A percentile compares a stretch with the other conserved stretches of the same genome.
These are phyloP conservation scores for Wickerhamomyces chambardii DNA, from an alignment of 805 yeast species.

Conservation along the genomic window DNA sequence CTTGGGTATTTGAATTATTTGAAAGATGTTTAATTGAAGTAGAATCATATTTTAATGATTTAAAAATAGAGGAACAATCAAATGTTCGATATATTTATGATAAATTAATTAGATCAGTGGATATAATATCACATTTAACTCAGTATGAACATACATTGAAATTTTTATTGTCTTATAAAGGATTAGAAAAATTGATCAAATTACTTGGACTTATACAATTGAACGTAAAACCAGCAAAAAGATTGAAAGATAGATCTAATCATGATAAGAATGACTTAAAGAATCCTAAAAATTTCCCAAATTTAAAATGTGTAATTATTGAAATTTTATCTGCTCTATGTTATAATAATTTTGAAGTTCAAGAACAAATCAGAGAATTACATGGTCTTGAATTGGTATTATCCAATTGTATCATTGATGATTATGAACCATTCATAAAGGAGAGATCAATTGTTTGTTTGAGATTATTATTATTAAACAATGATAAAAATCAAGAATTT, in stretches of 20 bases:
- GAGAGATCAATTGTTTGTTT: conserved; percentile 80
- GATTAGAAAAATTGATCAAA: conserved; percentile 21
- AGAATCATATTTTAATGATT: conserved; percentile 15
- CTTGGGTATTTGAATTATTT: conserved; percentile 27
- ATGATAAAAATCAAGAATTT: conserved; percentile 63
- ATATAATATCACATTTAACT: conserved; percentile 22
- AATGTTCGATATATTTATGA: conserved; percentile 19
- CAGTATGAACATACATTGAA: conserved; percentile 26
- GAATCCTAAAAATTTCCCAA: conserved; percentile 39
- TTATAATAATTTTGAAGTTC: conserved; percentile 42
- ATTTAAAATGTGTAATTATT: conserved; percentile 54
- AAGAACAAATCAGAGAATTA: conserved; percentile 54
- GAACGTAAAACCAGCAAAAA: conserved; percentile 21
- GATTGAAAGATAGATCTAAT: conserved; percentile 10
- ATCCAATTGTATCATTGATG: conserved; percentile 79
- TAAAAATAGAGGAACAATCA: too few species aligned
- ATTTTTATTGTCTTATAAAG: conserved; percentile 25
- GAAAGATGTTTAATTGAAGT: conserved; percentile 13
- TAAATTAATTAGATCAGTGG: conserved; percentile 19
- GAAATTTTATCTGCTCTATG: conserved; percentile 56
- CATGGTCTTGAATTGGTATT: conserved; percentile 68
- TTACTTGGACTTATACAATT: conserved; percentile 23
- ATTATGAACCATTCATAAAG: conserved; percentile 79
- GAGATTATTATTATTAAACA: conserved; percentile 55
- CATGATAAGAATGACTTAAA: conserved; percentile 8